Conservation (phyloP, 805 yeast genomes). For the Pachysolen tannophilus region DNA sequence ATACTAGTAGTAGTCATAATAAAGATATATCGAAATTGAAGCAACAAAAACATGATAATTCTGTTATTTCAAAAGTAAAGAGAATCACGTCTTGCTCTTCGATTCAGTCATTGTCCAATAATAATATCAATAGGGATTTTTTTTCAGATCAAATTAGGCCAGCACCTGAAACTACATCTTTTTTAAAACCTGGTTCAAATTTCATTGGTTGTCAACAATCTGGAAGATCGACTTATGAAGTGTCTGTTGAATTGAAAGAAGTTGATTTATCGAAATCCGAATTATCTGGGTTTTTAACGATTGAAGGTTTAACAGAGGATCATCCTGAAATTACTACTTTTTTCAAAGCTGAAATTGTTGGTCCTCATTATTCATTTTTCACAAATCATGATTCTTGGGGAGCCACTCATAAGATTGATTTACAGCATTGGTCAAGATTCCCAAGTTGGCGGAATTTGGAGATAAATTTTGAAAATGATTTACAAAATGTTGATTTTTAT, state of each 20-base stretch:
- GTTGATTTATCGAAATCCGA: constrained; percentile 52
- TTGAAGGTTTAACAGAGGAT: constrained; percentile 54
- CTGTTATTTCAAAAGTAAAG: too few species aligned
- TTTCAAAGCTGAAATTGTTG: constrained; percentile 65
- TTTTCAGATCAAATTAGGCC: constrained; percentile 4
- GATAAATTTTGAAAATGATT: constrained; percentile 22
- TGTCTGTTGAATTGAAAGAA: constrained; percentile 57
- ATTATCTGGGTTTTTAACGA: constrained; percentile 54
- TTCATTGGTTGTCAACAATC: constrained; percentile 68
- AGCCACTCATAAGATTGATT: constrained; percentile 39
- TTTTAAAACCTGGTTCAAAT: constrained; percentile 51
- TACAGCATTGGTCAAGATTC: constrained; percentile 58
- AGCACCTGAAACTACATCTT: constrained; percentile 23
- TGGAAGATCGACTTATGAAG: constrained; percentile 56
- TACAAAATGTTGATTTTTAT: constrained; percentile 18
- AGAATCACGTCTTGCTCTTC: too few species aligned
- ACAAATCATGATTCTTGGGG: constrained; percentile 53
- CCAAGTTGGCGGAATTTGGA: constrained; percentile 26
- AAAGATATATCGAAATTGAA: too few species aligned
- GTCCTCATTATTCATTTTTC: constrained; percentile 47
- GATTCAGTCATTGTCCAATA: too few species aligned
- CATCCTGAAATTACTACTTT: constrained; percentile 63
- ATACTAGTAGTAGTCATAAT: too few species aligned
- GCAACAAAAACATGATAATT: too few species aligned
- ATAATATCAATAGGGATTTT: too few species aligned